Percentiles rank a stretch among this genome's conserved stretches.
Conservation (phyloP, 2,329 filamentous ascomycete genomes). For the Talaromyces amestolkiae region DNA sequence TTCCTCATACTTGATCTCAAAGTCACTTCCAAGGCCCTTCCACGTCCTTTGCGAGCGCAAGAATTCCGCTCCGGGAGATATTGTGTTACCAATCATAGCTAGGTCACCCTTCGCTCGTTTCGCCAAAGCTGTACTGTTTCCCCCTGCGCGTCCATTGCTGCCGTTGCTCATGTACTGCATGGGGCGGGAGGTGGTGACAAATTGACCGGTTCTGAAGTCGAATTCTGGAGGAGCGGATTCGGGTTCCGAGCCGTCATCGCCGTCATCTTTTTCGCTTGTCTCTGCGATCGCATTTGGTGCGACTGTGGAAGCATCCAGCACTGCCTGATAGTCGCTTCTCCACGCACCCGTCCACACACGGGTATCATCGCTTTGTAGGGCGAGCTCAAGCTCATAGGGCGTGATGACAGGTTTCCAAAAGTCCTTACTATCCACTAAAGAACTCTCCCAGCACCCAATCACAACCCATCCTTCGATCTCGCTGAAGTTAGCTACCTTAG, state of each 20-base stretch:
- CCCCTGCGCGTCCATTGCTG: constrained; percentile 26
- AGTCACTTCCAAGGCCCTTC: constrained; percentile 89
- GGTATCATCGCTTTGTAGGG: constrained; percentile 69
- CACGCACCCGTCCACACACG: constrained; percentile 84
- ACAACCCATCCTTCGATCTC: constrained; percentile 97
- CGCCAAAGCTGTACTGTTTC: constrained; percentile 53
- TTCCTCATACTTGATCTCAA: constrained; percentile 61
- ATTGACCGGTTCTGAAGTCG: constrained; percentile 81
- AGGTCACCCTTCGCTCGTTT: constrained; percentile 68
- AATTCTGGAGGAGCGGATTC: constrained; percentile 77
- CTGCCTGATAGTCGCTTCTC: constrained; percentile 78
- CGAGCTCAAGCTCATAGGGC: constrained; percentile 85
- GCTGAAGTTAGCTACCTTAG: constrained; percentile 93
- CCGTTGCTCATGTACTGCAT: constrained; percentile 41
- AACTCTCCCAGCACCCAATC: constrained; percentile 97
- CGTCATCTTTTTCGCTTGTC: constrained; percentile 22
- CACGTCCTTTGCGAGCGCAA: constrained; percentile 80
- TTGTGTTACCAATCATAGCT: constrained; percentile 75
- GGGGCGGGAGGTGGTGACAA: constrained; percentile 68
- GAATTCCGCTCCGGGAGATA: constrained; percentile 90
- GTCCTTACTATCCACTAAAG: constrained; percentile 80
- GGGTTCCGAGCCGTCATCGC: constrained; percentile 63
- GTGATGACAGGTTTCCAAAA: constrained; percentile 90
- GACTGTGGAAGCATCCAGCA: constrained; percentile 48
- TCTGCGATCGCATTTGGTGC: constrained; percentile 28